Evolutionary conservation across 345 rosid genomes (phyloP).

Genomic region (Aethionema arabicum): DNA sequence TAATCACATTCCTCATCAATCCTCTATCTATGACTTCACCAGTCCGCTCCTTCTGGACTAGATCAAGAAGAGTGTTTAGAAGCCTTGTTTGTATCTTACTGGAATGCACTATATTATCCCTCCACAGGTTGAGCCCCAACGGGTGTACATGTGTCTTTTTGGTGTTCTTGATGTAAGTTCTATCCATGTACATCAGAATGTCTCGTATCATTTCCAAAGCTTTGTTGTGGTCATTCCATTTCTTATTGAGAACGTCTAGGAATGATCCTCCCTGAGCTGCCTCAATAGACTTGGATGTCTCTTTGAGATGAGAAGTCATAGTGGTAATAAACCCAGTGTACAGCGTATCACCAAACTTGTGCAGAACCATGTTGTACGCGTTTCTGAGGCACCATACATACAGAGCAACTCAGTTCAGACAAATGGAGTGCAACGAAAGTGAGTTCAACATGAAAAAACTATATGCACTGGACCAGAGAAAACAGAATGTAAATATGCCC

Average conservation of each 20-base stretch:
- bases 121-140: slow-evolving; percentile 90
- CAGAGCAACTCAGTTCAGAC: slow-evolving; percentile 7
- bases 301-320: slow-evolving; percentile 88
- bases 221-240: slow-evolving; percentile 98
- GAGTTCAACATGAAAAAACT: neutral
- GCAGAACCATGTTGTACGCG: slow-evolving; percentile 98
- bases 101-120: slow-evolving; percentile 75
- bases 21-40: slow-evolving; percentile 95
- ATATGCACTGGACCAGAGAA: neutral
- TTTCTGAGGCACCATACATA: slow-evolving; percentile 50
- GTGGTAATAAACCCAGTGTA: slow-evolving; percentile 78
- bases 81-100: slow-evolving; percentile 75
- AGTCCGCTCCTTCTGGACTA: slow-evolving; percentile 74
- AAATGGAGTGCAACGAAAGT: neutral
- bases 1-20: slow-evolving; percentile 81
- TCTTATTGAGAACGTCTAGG: slow-evolving; percentile 86
- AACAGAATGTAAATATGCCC: neutral
- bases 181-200: slow-evolving; percentile 98
- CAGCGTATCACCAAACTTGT: slow-evolving; percentile 90
- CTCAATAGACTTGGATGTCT: slow-evolving; percentile 73
- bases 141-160: slow-evolving; percentile 91
- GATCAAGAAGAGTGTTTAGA: slow-evolving; percentile 76
- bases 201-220: slow-evolving; percentile 97
- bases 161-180: slow-evolving; percentile 77
- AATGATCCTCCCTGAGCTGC: slow-evolving; percentile 93